These are phyloP conservation scores for Dysphania ambrosioides DNA, from an alignment of 148 eudicot species.

Conservation along the genomic window DNA sequence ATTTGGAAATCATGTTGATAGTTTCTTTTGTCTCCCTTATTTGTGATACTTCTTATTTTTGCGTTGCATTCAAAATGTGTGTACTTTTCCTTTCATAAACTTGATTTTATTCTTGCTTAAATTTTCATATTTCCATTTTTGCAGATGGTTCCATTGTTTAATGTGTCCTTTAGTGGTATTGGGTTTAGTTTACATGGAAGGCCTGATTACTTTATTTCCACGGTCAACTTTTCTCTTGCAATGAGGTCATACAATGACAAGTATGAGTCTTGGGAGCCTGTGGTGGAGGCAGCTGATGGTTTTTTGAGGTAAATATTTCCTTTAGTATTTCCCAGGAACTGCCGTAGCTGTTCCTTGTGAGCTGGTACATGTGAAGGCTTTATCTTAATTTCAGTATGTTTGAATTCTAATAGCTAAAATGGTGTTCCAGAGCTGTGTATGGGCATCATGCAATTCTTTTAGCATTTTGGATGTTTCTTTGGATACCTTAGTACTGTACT, in stretches of 20 bases:
- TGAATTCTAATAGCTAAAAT: neutral
- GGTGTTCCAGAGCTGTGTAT: neutral
- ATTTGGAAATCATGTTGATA: neutral
- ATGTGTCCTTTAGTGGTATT: conserved; percentile 69
- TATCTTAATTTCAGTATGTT: neutral
- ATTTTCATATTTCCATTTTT: conserved; percentile 23
- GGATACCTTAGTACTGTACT: too few species aligned
- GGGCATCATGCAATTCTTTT: neutral
- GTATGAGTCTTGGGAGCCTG: conserved; percentile 93
- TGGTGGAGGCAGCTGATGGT: conserved; percentile 92
- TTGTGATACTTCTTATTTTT: neutral
- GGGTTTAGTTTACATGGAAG: conserved; percentile 75
- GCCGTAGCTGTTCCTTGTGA: neutral
- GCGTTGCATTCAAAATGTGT: conserved; percentile 3
- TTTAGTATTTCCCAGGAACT: neutral
- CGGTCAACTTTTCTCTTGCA: conserved; percentile 70
- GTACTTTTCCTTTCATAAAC: neutral
- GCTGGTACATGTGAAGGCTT: neutral
- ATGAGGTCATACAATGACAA: conserved; percentile 94
- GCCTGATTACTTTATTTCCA: conserved; percentile 58
- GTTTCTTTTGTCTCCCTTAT: neutral
- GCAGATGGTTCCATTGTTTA: conserved; percentile 93
- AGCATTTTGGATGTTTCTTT: neutral
- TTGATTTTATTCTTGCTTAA: neutral
- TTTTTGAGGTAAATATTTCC: conserved; percentile 58